phyloP scores from a whole-genome alignment of 2,329 filamentous ascomycete species.

The Nemania diffusa region DNA sequence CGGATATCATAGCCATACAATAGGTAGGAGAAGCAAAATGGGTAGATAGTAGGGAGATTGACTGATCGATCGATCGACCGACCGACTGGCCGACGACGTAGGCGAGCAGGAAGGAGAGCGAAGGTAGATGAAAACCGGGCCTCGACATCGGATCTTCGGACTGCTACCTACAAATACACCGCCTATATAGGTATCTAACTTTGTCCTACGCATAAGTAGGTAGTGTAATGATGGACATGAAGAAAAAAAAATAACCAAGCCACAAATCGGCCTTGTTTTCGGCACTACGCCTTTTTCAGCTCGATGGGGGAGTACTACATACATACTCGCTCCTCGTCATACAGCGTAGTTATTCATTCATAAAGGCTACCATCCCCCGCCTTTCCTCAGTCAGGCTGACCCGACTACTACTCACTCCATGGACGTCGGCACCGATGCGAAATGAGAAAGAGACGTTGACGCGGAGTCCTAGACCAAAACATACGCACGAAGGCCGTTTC shows the following conservation, averaged over 20 bases:
- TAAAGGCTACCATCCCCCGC: not conserved
- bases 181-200: not conserved
- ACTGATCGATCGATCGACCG: not conserved
- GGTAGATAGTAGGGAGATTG: too few species aligned
- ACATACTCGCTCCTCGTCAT: too few species aligned
- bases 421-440: not conserved
- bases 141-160: constrained; percentile 14
- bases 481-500: not conserved
- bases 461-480: not conserved
- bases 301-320: constrained; percentile 18
- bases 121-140: not conserved
- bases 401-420: not conserved
- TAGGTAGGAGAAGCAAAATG: not conserved
- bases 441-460: not conserved
- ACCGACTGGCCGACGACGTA: not conserved
- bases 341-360: not conserved
- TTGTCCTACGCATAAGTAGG: not conserved
- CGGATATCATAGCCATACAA: not conserved
- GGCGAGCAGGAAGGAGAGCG: not conserved
- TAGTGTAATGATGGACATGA: not conserved
- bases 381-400: not conserved
- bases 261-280: constrained; percentile 16
- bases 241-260: not conserved
- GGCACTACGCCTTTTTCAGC: constrained; percentile 18
- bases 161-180: constrained; percentile 3